Evolutionary conservation across 2,329 filamentous ascomycete species (phyloP), one percentile per base, ranked within the genome.

Genomic region (Exophiala mesophila): DNA sequence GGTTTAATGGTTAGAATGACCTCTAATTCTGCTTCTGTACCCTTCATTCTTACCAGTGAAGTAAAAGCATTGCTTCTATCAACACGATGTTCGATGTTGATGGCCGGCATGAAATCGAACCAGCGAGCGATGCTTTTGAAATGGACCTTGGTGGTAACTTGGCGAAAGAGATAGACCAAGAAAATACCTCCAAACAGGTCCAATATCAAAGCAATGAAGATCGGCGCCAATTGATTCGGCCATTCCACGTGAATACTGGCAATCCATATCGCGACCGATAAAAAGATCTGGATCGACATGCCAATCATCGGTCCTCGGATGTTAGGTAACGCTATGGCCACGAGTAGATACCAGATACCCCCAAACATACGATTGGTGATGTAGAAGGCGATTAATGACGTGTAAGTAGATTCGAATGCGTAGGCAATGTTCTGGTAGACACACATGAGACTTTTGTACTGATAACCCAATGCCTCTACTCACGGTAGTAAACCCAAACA

Each of bases 11-110:
- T 34, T 34, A 19, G n/a, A 6, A 26, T 7, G 6, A 26, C 12
- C 23, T 12, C 6, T 12, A 26, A 6, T 26, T 12, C 23, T 31
- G 9, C 13, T 10, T 6, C n/a, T 18, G 17, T 12, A 10, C 15
- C 15, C 5, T 10, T 13, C 16, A 3, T 15, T 35, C 36, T 34
- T 33, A 49, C 78, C 2, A 83, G 64, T 0, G 77, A 75, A 0
- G 82, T 76, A 54, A 83, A 83, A 0, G 78, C 78, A 43, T 76
- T 77, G 20, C 75, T 82, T 5, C 80, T 66, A 59, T 82, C 79
- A 3, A 78, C 76, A 41, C 76, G 73, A 58, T 83, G 80, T 60
- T 83, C 80, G 49, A 83, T 83, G 51, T 81, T 83, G 34, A 77
- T 65, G 1, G 75, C 77, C 2, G 77, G 79, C 39, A 70, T 74